Conservation (phyloP, 2,329 filamentous ascomycete genomes). For the Xylariaceae sp. region DNA sequence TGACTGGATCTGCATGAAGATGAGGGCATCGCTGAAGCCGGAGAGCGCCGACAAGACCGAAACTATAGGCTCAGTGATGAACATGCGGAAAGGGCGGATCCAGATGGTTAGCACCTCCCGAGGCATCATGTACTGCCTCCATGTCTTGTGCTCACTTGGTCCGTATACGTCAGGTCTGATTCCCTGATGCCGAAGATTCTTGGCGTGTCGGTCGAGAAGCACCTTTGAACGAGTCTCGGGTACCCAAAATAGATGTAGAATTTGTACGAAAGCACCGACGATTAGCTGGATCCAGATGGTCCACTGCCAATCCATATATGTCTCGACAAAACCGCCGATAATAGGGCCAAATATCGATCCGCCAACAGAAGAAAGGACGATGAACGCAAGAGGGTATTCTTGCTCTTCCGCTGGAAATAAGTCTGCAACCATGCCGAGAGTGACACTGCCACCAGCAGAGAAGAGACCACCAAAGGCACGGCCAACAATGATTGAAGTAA, state of each 20-base stretch:
- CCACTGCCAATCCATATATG: conserved; percentile 59
- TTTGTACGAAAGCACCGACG: conserved; percentile 58
- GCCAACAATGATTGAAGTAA: conserved; percentile 49
- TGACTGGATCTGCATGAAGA: conserved; percentile 71
- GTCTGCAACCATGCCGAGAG: conserved; percentile 68
- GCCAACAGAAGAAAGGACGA: conserved; percentile 62
- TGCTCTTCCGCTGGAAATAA: conserved; percentile 64
- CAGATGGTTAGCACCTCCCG: conserved; percentile 56
- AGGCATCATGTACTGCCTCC: conserved; percentile 45
- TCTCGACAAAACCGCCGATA: conserved; percentile 58
- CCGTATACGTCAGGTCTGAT: conserved; percentile 51
- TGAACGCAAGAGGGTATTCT: conserved; percentile 64
- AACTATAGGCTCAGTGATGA: conserved; percentile 67
- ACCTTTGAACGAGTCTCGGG: conserved; percentile 65
- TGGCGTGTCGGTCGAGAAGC: conserved; percentile 64
- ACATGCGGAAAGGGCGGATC: conserved; percentile 67
- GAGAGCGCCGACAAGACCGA: conserved; percentile 62
- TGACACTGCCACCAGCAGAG: conserved; percentile 68
- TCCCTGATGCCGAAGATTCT: conserved; percentile 55
- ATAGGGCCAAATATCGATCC: conserved; percentile 61
- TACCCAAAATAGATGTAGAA: conserved; percentile 59
- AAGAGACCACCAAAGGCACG: conserved; percentile 59
- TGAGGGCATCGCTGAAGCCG: conserved; percentile 68
- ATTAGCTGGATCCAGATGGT: conserved; percentile 68
- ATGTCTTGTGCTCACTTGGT: conserved; percentile 53